Evolutionary conservation across 768 basidiomycete species (phyloP).

Genomic region (Omphalotus guepiniiformis): DNA sequence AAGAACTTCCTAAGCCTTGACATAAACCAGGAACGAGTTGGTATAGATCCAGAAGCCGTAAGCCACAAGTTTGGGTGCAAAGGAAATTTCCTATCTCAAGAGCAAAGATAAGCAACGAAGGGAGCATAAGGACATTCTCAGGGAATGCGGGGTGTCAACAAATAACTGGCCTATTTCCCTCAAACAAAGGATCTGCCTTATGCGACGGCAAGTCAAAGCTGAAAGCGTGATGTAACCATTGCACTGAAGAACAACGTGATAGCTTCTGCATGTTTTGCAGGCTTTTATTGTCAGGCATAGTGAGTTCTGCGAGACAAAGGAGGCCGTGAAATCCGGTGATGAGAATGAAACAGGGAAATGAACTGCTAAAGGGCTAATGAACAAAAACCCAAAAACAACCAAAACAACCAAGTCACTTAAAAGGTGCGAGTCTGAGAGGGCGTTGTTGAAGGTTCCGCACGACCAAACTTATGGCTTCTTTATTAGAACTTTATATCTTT

Average conservation of each 20-base stretch:
- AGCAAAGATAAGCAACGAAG: conserved; percentile 2
- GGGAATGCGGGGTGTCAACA: background rate
- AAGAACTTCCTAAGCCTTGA: too few species aligned
- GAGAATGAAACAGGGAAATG: too few species aligned
- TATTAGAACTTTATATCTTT: too few species aligned
- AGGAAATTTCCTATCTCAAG: conserved; percentile 1
- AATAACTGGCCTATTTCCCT: conserved; percentile 15
- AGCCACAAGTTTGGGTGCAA: conserved; percentile 11
- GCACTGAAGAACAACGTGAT: conserved; percentile 5
- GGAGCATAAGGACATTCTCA: background rate
- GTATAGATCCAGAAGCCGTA: background rate
- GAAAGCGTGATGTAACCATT: background rate
- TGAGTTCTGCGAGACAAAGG: conserved; percentile 17
- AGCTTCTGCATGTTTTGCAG: conserved; percentile 9
- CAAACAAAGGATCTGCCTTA: conserved; percentile 18
- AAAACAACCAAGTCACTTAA: too few species aligned
- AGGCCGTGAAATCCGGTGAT: conserved; percentile 15
- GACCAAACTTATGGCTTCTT: too few species aligned
- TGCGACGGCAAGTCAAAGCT: conserved; percentile 13
- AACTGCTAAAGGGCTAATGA: too few species aligned
- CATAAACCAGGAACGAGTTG: conserved; percentile 8
- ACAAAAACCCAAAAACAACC: too few species aligned
- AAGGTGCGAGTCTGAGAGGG: too few species aligned
- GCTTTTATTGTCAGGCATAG: conserved; percentile 13
- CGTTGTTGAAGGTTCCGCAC: too few species aligned